phyloP scores from a whole-genome alignment of 176 grass and related monocot genomes.

The bread wheat (Triticum aestivum) region DNA sequence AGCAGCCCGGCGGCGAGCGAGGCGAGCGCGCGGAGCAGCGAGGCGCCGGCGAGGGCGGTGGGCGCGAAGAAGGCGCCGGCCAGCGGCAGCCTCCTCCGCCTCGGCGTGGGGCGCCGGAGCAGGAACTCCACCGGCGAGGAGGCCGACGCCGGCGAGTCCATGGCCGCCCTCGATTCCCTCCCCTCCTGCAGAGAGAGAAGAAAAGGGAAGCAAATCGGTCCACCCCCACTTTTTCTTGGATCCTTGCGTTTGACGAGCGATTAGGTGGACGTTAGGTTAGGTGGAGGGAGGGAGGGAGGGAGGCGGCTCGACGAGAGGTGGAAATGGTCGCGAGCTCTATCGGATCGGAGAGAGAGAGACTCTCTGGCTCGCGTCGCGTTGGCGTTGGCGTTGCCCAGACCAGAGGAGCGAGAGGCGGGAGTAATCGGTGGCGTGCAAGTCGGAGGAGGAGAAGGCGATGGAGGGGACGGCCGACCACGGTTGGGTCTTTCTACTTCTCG shows the following conservation, averaged over 20 bases:
- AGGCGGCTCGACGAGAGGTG: constrained; percentile 1
- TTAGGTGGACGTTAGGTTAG: constrained; percentile 34
- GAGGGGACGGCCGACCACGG: background rate
- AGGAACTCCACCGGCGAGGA: constrained; percentile 82
- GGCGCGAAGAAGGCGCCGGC: constrained; percentile 74
- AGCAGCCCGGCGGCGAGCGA: constrained; percentile 42
- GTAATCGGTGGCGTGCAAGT: background rate
- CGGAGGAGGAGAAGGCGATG: background rate
- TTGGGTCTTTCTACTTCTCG: constrained; percentile 20
- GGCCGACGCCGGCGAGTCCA: constrained; percentile 30
- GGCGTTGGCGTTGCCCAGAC: background rate
- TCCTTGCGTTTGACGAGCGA: constrained; percentile 6
- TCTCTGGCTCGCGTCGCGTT: background rate
- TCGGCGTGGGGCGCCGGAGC: constrained; percentile 25
- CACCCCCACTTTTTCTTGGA: constrained; percentile 8
- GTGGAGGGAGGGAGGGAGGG: background rate
- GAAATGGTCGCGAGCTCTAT: constrained; percentile 33
- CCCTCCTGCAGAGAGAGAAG: background rate
- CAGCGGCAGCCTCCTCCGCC: constrained; percentile 51
- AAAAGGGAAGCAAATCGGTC: background rate
- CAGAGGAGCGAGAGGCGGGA: background rate
- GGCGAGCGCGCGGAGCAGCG: constrained; percentile 62
- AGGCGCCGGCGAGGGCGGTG: constrained; percentile 33
- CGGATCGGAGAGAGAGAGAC: background rate
- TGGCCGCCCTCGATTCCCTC: background rate